Conservation (phyloP, 23 red algal species). For the Agarophyton chilense region DNA sequence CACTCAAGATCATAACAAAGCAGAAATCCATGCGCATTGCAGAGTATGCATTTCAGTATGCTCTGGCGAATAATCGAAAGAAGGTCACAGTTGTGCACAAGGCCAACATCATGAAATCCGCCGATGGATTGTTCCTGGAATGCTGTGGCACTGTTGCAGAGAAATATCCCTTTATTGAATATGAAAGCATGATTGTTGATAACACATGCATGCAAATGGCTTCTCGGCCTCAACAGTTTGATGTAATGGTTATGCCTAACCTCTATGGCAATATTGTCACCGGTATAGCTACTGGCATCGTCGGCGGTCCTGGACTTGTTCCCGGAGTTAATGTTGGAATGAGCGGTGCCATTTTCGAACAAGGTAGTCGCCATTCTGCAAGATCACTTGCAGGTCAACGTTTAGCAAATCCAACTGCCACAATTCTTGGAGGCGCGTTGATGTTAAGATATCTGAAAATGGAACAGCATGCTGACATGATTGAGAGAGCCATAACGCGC, state of each 20-base stretch:
- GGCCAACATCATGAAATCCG: conserved; percentile 95
- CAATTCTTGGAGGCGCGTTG: conserved; percentile 85
- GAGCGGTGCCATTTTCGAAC: conserved; percentile 89
- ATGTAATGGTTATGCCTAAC: conserved; percentile 96
- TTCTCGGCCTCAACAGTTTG: conserved; percentile 91
- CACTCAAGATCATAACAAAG: conserved; percentile 91
- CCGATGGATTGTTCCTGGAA: conserved; percentile 94
- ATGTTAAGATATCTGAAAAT: conserved; percentile 91
- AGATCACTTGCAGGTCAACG: conserved; percentile 80
- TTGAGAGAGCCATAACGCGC: conserved; percentile 81
- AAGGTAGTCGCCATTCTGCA: conserved; percentile 87
- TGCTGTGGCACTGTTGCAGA: conserved; percentile 72
- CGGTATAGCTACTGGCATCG: conserved; percentile 85
- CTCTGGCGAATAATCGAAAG: conserved; percentile 79
- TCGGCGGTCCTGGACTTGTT: conserved; percentile 91
- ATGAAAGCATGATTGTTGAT: conserved; percentile 92
- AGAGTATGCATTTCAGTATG: conserved; percentile 96
- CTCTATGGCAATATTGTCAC: conserved; percentile 97
- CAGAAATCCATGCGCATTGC: conserved; percentile 76
- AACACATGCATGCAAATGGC: conserved; percentile 94
- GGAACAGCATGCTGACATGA: conserved; percentile 74
- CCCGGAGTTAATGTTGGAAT: conserved; percentile 90
- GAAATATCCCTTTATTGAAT: conserved; percentile 97
- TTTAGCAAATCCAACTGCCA: conserved; percentile 92
- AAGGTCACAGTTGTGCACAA: conserved; percentile 98